Base-by-base conservation (phyloP, 257 asterid species). In the Nicotiana sylvestris region DNA sequence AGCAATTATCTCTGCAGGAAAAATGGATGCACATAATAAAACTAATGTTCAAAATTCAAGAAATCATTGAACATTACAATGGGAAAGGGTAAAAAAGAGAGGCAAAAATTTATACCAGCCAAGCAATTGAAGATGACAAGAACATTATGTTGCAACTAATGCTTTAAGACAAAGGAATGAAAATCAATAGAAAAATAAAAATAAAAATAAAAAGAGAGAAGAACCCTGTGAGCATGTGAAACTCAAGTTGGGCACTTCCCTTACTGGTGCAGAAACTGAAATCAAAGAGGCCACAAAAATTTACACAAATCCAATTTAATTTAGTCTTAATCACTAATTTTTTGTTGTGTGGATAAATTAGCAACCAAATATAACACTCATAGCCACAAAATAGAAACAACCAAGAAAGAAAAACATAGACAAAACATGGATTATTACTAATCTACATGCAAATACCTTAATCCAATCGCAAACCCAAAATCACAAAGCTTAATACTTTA, bases 221-320 rank as follows among this genome's bases (percentile, higher is more conserved):
- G 80, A 76, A 76, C 80, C 80, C 80, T 51, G 30, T 29, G 80
- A 76, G 80, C 64, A 15, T 76, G 65, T 76, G 80, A 30, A 74
- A 49, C 79, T 74, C 62, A 74, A 76, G 46, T 76, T 51, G 80
- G 80, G 65, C 16, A 51, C 80, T 76, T 76, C 80, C 64, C 80
- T 53, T 53, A 3, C 58, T 51, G 62, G 64, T 51, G 65, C 29
- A 51, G 64, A 76, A 76, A 27, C 64, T 51, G 80, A 76, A 76
- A 76, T 76, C 64, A 76, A 74, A 74, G 64, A 74, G 9, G 46
- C 80, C 80, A 76, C 80, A 51, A 61, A 76, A 76, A 51, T 76
- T 51, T 15, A 76, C 30, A 25, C 62, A 15, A 76, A 76, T 43
- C 64, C 39, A 27, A 27, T 76, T 76, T 15, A 76, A 51, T 15